These are phyloP conservation scores for Gossypium herbaceum DNA, from an alignment of 345 rosid genomes.

Conservation along the genomic window DNA sequence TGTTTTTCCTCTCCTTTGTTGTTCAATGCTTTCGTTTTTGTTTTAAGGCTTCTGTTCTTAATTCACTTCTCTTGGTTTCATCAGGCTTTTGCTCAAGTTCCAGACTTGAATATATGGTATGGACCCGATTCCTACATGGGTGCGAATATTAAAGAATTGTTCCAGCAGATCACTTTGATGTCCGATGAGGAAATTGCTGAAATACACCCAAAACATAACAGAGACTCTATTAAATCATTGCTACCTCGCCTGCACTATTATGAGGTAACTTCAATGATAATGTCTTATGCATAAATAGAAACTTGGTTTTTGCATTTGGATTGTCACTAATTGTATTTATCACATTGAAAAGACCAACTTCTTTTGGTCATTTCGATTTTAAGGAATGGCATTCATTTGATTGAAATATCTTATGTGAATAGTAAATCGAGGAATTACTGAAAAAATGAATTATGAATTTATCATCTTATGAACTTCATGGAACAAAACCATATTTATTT, in stretches of 20 bases:
- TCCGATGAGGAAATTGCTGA: slow-evolving; percentile 81
- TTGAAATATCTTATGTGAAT: not conserved
- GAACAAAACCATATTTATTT: not conserved
- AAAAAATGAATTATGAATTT: not conserved
- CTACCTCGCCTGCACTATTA: slow-evolving; percentile 67
- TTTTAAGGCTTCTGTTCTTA: slow-evolving; percentile 4
- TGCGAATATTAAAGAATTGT: slow-evolving; percentile 79
- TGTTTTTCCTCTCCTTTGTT: slow-evolving; percentile 2
- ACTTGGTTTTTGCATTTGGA: slow-evolving; percentile 8
- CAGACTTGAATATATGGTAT: slow-evolving; percentile 72
- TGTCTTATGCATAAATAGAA: not conserved
- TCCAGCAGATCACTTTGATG: slow-evolving; percentile 84
- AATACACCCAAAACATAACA: slow-evolving; percentile 66
- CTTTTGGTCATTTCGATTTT: not conserved
- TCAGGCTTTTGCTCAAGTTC: slow-evolving; percentile 85
- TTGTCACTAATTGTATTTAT: not conserved
- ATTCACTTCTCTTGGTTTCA: slow-evolving; percentile 6
- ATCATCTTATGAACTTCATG: not conserved
- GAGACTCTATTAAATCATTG: slow-evolving; percentile 59
- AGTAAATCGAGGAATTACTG: not conserved
- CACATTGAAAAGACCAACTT: not conserved
- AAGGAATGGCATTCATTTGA: not conserved
- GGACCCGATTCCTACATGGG: slow-evolving; percentile 99
- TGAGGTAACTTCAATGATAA: slow-evolving; percentile 45
- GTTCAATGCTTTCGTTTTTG: not conserved